Percentiles rank a stretch among this genome's conserved stretches.
Conservation (phyloP, 2,329 filamentous ascomycete genomes). For the Cladosporium sphaerospermum region DNA sequence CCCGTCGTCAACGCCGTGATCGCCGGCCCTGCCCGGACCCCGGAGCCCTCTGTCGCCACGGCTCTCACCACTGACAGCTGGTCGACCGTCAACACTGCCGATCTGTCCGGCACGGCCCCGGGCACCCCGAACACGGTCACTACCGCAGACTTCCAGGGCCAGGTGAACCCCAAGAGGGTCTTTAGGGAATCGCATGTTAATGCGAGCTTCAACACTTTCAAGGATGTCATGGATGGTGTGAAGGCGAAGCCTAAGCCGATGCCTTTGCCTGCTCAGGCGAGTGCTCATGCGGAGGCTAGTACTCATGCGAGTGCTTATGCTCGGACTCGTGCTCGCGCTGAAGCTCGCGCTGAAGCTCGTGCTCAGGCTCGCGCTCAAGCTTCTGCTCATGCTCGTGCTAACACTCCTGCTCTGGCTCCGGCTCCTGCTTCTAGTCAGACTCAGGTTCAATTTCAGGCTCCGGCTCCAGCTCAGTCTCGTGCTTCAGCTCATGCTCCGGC, state of each 20-base stretch:
- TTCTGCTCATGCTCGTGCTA: too few relatives aligned
- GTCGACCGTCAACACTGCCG: background rate
- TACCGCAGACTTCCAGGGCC: background rate
- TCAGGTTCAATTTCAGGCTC: too few relatives aligned
- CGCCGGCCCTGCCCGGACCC: background rate
- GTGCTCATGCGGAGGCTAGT: too few relatives aligned
- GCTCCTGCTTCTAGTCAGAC: too few relatives aligned
- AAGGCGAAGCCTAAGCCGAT: background rate
- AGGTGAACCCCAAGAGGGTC: background rate
- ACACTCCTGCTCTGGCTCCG: too few relatives aligned
- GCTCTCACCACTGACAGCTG: background rate
- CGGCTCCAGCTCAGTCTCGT: too few relatives aligned
- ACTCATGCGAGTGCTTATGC: too few relatives aligned
- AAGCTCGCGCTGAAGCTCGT: too few relatives aligned
- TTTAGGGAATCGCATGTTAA: background rate
- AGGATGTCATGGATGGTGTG: constrained; percentile 1
- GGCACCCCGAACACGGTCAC: background rate
- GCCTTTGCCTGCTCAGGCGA: too few relatives aligned
- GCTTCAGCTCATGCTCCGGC: too few relatives aligned
- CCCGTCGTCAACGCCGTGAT: constrained; percentile 1
- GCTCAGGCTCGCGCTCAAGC: too few relatives aligned
- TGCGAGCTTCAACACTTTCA: constrained; percentile 1
- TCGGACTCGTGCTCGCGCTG: too few relatives aligned
- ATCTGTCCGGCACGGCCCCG: background rate
- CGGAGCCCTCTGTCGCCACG: background rate